Conservation (phyloP, 2,329 filamentous ascomycete genomes). For the Arthrobotrys pseudoclavata region DNA sequence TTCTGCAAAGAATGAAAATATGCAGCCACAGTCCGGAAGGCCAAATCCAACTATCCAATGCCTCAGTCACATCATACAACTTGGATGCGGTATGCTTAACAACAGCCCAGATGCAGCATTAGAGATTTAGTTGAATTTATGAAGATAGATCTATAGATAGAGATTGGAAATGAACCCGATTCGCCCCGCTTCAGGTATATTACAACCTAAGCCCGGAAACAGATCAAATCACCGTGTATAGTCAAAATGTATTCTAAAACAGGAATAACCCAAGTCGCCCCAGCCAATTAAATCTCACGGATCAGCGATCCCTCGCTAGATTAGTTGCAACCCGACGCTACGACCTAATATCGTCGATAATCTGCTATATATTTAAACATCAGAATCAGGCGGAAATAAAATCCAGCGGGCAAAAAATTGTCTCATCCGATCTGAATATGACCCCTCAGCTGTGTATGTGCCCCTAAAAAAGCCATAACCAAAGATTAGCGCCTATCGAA, state of each 20-base stretch:
- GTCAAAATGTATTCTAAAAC: constrained; percentile 11
- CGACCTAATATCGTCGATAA: constrained; percentile 5
- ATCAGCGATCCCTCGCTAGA: background rate
- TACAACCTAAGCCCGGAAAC: too few species aligned
- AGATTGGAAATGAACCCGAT: too few species aligned
- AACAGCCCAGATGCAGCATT: too few species aligned
- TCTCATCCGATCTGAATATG: constrained; percentile 19
- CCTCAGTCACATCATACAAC: too few species aligned
- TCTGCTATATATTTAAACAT: background rate
- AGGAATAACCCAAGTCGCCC: background rate
- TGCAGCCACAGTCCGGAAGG: too few species aligned
- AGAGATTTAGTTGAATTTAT: too few species aligned
- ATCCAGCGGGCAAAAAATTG: background rate
- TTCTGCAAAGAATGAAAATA: too few species aligned
- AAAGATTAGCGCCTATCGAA: background rate
- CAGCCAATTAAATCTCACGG: background rate
- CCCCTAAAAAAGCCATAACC: background rate
- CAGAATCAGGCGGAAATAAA: background rate
- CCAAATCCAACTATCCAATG: too few species aligned
- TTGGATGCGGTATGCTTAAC: too few species aligned
- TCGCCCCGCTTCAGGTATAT: too few species aligned
- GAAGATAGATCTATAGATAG: too few species aligned
- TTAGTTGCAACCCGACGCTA: background rate
- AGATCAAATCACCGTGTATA: too few species aligned
- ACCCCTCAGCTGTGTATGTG: background rate